A percentile compares a stretch with the other conserved stretches of the same genome.
Evolutionary conservation across 495 filamentous ascomycete species (phyloP).

Genomic region (Neurospora sp.): DNA sequence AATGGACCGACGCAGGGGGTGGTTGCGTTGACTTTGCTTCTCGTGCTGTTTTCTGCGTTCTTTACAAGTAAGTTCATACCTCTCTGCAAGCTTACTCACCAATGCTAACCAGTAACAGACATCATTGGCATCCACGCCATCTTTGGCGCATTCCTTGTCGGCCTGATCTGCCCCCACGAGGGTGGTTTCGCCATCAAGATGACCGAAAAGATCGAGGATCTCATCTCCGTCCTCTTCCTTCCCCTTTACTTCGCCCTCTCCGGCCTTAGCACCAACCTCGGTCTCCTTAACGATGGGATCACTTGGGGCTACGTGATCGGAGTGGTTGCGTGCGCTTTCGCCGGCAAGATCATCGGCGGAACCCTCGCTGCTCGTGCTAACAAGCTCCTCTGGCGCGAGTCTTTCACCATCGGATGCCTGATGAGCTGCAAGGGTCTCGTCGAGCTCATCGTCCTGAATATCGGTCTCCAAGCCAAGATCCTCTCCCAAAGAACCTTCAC

Average conservation of each 20-base stretch:
- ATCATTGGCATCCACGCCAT: slow-evolving; percentile 84
- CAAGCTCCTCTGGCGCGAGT: slow-evolving; percentile 87
- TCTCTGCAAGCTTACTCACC: too few species aligned
- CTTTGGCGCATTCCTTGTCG: slow-evolving; percentile 80
- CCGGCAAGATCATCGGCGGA: slow-evolving; percentile 78
- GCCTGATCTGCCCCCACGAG: slow-evolving; percentile 88
- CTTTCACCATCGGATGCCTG: slow-evolving; percentile 78
- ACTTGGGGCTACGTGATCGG: slow-evolving; percentile 91
- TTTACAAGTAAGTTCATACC: slow-evolving; percentile 55
- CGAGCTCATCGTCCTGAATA: slow-evolving; percentile 93
- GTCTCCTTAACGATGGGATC: slow-evolving; percentile 68
- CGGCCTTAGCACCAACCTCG: slow-evolving; percentile 81
- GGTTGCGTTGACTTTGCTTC: slow-evolving; percentile 70
- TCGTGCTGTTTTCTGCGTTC: slow-evolving; percentile 76
- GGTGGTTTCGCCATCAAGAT: slow-evolving; percentile 90
- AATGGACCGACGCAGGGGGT: slow-evolving; percentile 87
- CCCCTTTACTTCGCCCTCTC: slow-evolving; percentile 95
- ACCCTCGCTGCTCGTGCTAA: slow-evolving; percentile 66
- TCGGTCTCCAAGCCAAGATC: slow-evolving; percentile 86
- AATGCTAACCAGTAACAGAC: slow-evolving; percentile 15
- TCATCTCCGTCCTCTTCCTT: slow-evolving; percentile 79
- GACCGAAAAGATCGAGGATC: slow-evolving; percentile 92
- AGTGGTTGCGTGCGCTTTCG: slow-evolving; percentile 73
- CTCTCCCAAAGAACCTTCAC: slow-evolving; percentile 83
- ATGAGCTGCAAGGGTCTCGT: slow-evolving; percentile 98